Evolutionary conservation across 2,329 filamentous ascomycete genomes (phyloP), one percentile per base, ranked within the genome.

Genomic region (Nothophoma quercina): DNA sequence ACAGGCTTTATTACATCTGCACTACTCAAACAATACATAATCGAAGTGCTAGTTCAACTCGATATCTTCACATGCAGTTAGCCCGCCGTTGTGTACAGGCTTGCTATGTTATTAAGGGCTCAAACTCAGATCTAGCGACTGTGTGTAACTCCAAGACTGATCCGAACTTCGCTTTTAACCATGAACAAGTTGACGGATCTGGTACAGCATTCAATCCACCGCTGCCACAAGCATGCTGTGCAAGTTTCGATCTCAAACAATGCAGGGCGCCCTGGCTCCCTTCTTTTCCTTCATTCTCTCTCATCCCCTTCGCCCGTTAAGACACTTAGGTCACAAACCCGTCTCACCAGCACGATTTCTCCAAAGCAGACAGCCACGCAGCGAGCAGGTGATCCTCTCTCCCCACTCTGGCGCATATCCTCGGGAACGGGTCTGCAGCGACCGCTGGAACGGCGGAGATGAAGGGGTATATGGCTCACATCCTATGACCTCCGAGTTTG

Each of bases 381-480:
- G 32, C 22, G n/a, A 7, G 16, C 21, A 29, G 13, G 18, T 16
- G 13, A 30, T 46, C 29, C 25, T 43, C 21, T 38, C 32, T 26
- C 4, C 43, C n/a, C 8, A 18, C 13, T n/a, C 18, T 10, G 21
- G 42, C 42, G 36, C 32, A 3, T 30, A 33, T 22, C 13, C 36
- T 42, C 25, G 36, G 25, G 6, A 22, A 6, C 19, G 13, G 21
- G 16, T 13, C 29, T 45, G 36, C 30, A 43, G 36, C 36, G 12
- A 43, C 36, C 19, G 25, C 50, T 53, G 50, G 43, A 40, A 48
- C 32, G 4, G 39, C 16, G 39, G 50, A 48, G 38, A 53, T 53
- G 43, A 48, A 53, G 43, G 50, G 43, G 50, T 44, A 47, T 53
- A 39, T 15, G 33, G 21, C n/a, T 21, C 7, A 2, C 2, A 30